Evolutionary conservation across 805 yeast species (phyloP).

Genomic region (Starmerella apis): DNA sequence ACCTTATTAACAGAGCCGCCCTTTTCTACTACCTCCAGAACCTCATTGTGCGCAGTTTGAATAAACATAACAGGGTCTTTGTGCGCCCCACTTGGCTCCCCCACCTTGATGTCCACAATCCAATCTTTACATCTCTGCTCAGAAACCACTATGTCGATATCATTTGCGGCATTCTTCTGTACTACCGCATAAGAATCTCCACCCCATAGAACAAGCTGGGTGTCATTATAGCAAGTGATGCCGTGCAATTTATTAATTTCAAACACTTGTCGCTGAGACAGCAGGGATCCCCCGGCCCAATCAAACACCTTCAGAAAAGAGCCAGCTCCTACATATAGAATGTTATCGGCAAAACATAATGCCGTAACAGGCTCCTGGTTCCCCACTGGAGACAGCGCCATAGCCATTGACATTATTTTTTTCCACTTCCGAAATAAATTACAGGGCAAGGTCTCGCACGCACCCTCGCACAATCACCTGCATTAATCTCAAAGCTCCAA

Average conservation of each 20-base stretch:
- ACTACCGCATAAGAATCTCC: conserved; percentile 41
- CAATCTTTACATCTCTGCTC: conserved; percentile 52
- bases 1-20: conserved; percentile 29
- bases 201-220: conserved; percentile 46
- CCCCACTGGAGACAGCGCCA: conserved; percentile 7
- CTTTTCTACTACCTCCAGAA: conserved; percentile 33
- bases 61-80: conserved; percentile 38
- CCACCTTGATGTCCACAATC: conserved; percentile 56
- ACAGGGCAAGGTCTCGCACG: not conserved
- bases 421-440: not conserved
- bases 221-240: conserved; percentile 30
- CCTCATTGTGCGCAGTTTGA: conserved; percentile 71
- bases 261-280: conserved; percentile 43
- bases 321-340: conserved; percentile 60
- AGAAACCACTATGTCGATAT: conserved; percentile 15
- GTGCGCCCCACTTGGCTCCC: not conserved
- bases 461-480: not conserved
- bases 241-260: conserved; percentile 74
- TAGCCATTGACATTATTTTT: not conserved
- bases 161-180: not conserved
- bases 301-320: conserved; percentile 50
- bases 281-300: conserved; percentile 34
- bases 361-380: conserved; percentile 55
- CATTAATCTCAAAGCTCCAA: not conserved
- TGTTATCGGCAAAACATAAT: conserved; percentile 36